A percentile compares a stretch with the other conserved stretches of the same genome.
phyloP scores from a whole-genome alignment of 495 filamentous ascomycete species.

The Penicillium bialowiezense region DNA sequence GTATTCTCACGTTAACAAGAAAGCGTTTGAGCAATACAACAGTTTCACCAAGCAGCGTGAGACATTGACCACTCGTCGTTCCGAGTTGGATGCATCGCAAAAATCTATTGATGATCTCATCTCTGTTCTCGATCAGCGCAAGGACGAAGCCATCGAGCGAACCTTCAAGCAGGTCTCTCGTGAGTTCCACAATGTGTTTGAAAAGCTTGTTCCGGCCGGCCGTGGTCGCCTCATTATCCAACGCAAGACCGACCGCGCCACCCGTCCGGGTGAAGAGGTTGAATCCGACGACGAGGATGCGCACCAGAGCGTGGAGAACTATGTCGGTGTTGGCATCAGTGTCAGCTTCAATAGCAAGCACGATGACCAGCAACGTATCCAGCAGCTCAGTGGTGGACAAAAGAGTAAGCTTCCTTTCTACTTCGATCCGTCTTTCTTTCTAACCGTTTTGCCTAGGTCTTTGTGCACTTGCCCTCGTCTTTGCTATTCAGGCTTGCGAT shows the following conservation, averaged over 20 bases:
- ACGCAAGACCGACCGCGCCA: slow-evolving; percentile 72
- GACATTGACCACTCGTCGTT: slow-evolving; percentile 71
- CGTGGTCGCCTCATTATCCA: slow-evolving; percentile 91
- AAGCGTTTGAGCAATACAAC: slow-evolving; percentile 98
- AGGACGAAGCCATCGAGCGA: slow-evolving; percentile 89
- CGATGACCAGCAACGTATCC: slow-evolving; percentile 96
- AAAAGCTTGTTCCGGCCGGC: slow-evolving; percentile 90
- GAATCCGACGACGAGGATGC: slow-evolving; percentile 60
- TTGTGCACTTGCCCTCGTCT: slow-evolving; percentile 92
- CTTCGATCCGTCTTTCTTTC: background rate
- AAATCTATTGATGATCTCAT: slow-evolving; percentile 88
- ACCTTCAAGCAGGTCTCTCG: slow-evolving; percentile 97
- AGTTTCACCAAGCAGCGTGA: slow-evolving; percentile 92
- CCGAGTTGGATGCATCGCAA: slow-evolving; percentile 81
- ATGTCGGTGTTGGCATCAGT: slow-evolving; percentile 95
- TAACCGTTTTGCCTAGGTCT: slow-evolving; percentile 57
- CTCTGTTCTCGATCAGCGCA: slow-evolving; percentile 81
- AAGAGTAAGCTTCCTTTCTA: slow-evolving; percentile 66
- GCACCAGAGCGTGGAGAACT: slow-evolving; percentile 83
- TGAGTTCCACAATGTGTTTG: slow-evolving; percentile 89
- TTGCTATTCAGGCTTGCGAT: slow-evolving; percentile 97
- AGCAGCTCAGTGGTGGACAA: slow-evolving; percentile 94
- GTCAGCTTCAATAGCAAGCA: slow-evolving; percentile 98
- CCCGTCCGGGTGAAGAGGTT: slow-evolving; percentile 61
- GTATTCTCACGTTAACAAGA: slow-evolving; percentile 97